Conservation (phyloP, 164 flowering plant species). For the Stephania japonica region DNA sequence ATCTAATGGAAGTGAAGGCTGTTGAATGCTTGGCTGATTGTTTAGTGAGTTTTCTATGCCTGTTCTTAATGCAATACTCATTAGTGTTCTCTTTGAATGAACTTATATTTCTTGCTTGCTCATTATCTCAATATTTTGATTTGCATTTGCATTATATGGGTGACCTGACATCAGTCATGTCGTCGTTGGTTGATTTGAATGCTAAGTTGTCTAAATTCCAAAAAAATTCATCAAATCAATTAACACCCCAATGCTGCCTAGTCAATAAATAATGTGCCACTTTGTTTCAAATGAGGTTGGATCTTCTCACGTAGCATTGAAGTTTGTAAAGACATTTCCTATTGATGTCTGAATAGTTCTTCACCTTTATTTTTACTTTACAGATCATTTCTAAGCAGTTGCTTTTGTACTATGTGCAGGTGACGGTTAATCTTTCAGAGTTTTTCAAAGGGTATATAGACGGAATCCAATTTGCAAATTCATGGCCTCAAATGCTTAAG, state of each 20-base stretch:
- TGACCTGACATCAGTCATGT: background rate
- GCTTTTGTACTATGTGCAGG: constrained; percentile 35
- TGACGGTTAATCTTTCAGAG: constrained; percentile 46
- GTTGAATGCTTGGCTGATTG: constrained; percentile 74
- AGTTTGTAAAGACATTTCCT: background rate
- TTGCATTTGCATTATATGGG: background rate
- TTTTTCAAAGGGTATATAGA: constrained; percentile 72
- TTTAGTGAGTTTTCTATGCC: constrained; percentile 34
- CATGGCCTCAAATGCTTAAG: constrained; percentile 93
- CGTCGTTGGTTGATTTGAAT: background rate
- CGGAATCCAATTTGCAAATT: constrained; percentile 51
- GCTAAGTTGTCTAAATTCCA: too few relatives aligned
- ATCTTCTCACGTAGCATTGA: background rate
- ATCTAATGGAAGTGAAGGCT: constrained; percentile 54
- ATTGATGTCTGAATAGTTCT: background rate
- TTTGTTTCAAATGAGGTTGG: background rate
- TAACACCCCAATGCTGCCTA: too few relatives aligned
- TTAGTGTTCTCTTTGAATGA: background rate
- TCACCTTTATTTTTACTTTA: background rate
- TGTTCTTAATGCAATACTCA: background rate
- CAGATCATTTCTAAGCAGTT: background rate
- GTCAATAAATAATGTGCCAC: too few relatives aligned
- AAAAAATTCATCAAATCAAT: too few relatives aligned
- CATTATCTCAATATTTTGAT: background rate
- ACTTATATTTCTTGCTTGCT: background rate